phyloP scores from a whole-genome alignment of 1,284 basidiomycete species.

The Nidula niveotomentosa region DNA sequence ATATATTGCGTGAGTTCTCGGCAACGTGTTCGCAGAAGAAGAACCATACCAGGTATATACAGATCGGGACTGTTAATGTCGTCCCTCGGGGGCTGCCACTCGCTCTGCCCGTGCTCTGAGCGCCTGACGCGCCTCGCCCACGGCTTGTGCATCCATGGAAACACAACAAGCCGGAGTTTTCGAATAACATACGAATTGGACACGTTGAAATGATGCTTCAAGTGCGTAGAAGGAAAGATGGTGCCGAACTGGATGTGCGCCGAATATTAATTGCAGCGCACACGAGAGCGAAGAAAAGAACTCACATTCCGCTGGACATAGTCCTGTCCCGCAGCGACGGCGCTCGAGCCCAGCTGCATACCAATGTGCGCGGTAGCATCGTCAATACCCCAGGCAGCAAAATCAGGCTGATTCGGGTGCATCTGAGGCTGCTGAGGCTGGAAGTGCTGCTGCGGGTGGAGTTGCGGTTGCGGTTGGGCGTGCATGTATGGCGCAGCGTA shows the following conservation, averaged over 20 bases:
- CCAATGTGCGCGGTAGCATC: conserved; percentile 96
- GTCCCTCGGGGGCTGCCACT: conserved; percentile 89
- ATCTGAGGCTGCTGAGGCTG: conserved; percentile 22
- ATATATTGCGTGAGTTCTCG: not conserved
- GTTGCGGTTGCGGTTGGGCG: conserved; percentile 29
- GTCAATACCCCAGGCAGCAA: conserved; percentile 82
- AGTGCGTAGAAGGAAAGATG: conserved; percentile 70
- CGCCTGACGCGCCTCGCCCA: conserved; percentile 72
- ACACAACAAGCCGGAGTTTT: conserved; percentile 90
- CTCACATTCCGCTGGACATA: conserved; percentile 94
- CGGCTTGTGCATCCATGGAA: conserved; percentile 92
- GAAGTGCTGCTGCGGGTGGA: conserved; percentile 22
- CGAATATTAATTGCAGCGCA: conserved; percentile 1
- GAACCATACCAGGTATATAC: conserved; percentile 86
- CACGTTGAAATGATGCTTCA: conserved; percentile 97
- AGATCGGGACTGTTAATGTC: conserved; percentile 97
- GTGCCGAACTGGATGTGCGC: conserved; percentile 65
- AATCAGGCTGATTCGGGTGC: conserved; percentile 43
- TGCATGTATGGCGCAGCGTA: conserved; percentile 35
- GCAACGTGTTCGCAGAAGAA: not conserved
- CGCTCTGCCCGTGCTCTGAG: conserved; percentile 67
- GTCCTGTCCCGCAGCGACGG: conserved; percentile 92
- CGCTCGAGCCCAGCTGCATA: conserved; percentile 92
- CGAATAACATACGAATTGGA: conserved; percentile 95
- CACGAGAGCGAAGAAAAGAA: conserved; percentile 11